Evolutionary conservation across 2,329 filamentous ascomycete species (phyloP).

Genomic region (Parafenestella ontariensis): DNA sequence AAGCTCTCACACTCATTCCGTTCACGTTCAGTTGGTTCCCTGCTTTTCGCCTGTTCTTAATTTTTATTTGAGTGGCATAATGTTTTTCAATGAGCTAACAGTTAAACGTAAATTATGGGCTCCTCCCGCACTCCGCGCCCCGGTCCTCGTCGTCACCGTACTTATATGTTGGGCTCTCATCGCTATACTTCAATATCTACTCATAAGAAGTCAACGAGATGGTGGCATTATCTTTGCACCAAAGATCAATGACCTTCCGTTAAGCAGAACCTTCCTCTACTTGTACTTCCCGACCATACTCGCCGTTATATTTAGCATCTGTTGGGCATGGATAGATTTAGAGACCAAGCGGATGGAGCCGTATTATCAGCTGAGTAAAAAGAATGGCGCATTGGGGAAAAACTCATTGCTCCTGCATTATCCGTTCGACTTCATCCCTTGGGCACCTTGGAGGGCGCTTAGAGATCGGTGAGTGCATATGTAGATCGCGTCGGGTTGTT

Average conservation of each 20-base stretch:
- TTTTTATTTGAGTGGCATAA: too few relatives aligned
- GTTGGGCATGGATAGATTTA: constrained; percentile 67
- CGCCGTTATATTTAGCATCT: constrained; percentile 62
- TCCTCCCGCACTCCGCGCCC: constrained; percentile 23
- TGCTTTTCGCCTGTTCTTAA: too few relatives aligned
- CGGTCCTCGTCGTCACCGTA: constrained; percentile 18
- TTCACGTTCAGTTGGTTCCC: too few relatives aligned
- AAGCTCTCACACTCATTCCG: neutral
- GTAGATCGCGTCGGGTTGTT: too few relatives aligned
- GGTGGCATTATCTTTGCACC: constrained; percentile 54
- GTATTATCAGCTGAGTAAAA: constrained; percentile 64
- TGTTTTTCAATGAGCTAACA: too few relatives aligned
- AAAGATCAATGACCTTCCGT: constrained; percentile 48
- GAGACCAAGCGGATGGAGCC: constrained; percentile 67
- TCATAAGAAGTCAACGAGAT: constrained; percentile 48
- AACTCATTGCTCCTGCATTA: constrained; percentile 63
- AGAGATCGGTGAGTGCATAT: constrained; percentile 37
- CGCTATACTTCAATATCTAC: constrained; percentile 54
- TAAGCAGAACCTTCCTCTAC: constrained; percentile 57
- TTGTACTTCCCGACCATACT: constrained; percentile 59
- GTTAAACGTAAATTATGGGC: constrained; percentile 21
- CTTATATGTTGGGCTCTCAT: constrained; percentile 45
- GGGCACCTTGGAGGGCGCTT: constrained; percentile 53
- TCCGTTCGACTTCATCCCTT: constrained; percentile 57
- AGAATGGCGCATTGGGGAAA: constrained; percentile 51